These are phyloP conservation scores for Psilocybe azurescens DNA, from an alignment of 768 basidiomycete genomes.

Conservation along the genomic window DNA sequence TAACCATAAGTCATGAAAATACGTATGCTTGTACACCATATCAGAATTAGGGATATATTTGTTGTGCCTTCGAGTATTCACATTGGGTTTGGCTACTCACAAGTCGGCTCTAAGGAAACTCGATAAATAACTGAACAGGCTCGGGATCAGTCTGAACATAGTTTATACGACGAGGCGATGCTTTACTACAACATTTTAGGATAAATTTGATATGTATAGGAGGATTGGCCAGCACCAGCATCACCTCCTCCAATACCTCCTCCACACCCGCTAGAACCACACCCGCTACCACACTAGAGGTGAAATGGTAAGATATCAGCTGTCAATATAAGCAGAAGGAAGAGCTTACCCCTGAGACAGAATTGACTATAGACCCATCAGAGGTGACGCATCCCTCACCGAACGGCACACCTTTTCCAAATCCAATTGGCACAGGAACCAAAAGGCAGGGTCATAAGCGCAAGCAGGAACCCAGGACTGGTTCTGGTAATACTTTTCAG, in stretches of 20 bases:
- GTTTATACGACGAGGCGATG: too few species aligned
- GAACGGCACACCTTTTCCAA: not conserved
- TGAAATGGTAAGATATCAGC: not conserved
- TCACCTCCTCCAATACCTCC: conserved; percentile 5
- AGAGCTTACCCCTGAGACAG: conserved; percentile 10
- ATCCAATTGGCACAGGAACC: conserved; percentile 42
- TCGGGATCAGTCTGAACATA: too few species aligned
- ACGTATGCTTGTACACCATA: too few species aligned
- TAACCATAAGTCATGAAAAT: too few species aligned
- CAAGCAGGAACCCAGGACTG: not conserved
- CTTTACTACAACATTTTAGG: not conserved
- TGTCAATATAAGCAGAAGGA: not conserved
- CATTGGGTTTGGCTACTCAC: too few species aligned
- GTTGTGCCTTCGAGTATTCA: too few species aligned
- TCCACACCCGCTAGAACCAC: conserved; percentile 16
- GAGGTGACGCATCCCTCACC: conserved; percentile 10
- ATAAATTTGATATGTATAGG: not conserved
- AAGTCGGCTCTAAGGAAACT: too few species aligned
- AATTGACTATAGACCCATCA: conserved; percentile 19
- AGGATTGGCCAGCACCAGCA: not conserved
- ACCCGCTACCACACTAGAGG: conserved; percentile 11
- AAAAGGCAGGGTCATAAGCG: conserved; percentile 37
- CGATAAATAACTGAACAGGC: too few species aligned
- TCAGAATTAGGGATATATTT: too few species aligned
- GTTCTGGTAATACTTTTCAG: not conserved